phyloP scores from a whole-genome alignment of 495 filamentous ascomycete genomes.

The Chaetomidium leptoderma region DNA sequence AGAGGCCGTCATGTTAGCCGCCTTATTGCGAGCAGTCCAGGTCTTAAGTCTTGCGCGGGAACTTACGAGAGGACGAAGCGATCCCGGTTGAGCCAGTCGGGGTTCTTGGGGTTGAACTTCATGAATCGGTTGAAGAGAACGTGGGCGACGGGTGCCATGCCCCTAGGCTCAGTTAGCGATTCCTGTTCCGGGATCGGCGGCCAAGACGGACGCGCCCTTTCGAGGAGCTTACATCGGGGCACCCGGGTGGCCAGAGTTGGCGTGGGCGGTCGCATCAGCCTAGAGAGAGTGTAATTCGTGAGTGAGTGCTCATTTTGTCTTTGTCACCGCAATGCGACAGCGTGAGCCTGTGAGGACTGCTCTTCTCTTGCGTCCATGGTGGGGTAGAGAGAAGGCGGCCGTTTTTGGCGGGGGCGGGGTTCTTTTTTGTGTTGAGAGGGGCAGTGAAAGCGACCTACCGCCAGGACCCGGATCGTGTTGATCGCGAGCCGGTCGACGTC shows the following conservation, averaged over 20 bases:
- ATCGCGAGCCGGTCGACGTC: conserved; percentile 84
- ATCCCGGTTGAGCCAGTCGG: conserved; percentile 93
- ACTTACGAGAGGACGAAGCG: conserved; percentile 98
- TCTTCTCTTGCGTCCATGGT: conserved; percentile 5
- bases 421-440: conserved; percentile 25
- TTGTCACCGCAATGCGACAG: not conserved
- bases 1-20: conserved; percentile 6
- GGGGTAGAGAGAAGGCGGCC: conserved; percentile 14
- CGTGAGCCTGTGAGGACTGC: not conserved
- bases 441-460: conserved; percentile 67
- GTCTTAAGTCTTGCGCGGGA: not conserved
- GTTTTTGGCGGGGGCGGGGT: conserved; percentile 45
- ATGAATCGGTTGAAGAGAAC: conserved; percentile 98
- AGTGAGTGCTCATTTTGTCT: conserved; percentile 20
- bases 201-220: conserved; percentile 5
- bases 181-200: conserved; percentile 10
- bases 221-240: conserved; percentile 71
- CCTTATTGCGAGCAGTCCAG: not conserved
- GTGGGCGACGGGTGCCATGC: conserved; percentile 96
- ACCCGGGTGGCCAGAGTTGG: conserved; percentile 98
- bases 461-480: conserved; percentile 95
- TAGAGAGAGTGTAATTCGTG: conserved; percentile 38
- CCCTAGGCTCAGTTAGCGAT: conserved; percentile 46
- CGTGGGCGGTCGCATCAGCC: conserved; percentile 95
- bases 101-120: conserved; percentile 99